Evolutionary conservation across 805 yeast genomes (phyloP).

Genomic region (Yarrowia sp.): DNA sequence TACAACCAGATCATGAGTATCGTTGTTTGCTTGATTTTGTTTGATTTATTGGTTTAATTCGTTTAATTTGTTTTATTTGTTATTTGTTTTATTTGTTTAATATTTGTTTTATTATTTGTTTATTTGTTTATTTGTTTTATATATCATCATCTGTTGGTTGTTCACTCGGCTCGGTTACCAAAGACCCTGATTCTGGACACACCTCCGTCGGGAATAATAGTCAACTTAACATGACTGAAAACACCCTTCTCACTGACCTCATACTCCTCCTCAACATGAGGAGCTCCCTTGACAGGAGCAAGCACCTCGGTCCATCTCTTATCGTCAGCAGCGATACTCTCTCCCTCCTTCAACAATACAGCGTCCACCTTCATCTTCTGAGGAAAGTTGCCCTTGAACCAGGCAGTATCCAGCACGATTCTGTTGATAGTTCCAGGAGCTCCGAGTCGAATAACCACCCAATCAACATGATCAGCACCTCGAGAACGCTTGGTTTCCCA

Average conservation of each 20-base stretch:
- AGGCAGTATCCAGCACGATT: conserved; percentile 84
- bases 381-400: conserved; percentile 93
- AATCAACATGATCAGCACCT: conserved; percentile 78
- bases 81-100: no score
- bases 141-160: no score
- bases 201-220: conserved; percentile 96
- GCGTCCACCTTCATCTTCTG: conserved; percentile 74
- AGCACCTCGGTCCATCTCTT: conserved; percentile 64
- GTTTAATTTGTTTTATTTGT: no score
- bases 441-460: conserved; percentile 85
- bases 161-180: conserved; percentile 49
- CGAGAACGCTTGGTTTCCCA: conserved; percentile 97
- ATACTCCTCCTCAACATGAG: conserved; percentile 75
- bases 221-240: conserved; percentile 70
- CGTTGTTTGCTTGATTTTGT: no score
- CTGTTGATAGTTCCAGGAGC: conserved; percentile 54
- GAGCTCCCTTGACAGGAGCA: conserved; percentile 67
- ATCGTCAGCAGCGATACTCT: conserved; percentile 45
- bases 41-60: no score
- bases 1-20: no score
- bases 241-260: conserved; percentile 31
- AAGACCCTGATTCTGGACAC: conserved; percentile 84
- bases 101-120: no score
- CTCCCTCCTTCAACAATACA: conserved; percentile 41
- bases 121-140: neutral